phyloP scores from a whole-genome alignment of 169 alveolate species.

The Cryptosporidium baileyi region DNA sequence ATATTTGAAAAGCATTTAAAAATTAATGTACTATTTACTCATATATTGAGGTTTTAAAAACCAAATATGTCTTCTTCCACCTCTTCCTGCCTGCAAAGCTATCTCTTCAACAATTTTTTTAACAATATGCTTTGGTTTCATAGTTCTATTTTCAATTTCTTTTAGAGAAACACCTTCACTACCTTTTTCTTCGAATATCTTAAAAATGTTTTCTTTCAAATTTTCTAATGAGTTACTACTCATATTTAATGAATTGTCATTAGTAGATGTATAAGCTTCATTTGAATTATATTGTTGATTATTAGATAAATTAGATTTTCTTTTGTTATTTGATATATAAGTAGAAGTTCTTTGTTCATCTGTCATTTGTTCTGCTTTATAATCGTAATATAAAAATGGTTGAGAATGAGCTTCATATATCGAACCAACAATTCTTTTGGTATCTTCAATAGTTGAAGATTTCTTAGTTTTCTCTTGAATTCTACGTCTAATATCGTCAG shows the following conservation, averaged over 20 bases:
- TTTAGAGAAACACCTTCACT: slow-evolving; percentile 53
- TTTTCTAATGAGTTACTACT: slow-evolving; percentile 11
- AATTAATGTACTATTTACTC: neutral
- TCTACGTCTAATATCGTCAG: slow-evolving; percentile 34
- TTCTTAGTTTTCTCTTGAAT: slow-evolving; percentile 34
- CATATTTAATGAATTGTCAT: neutral
- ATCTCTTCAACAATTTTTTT: slow-evolving; percentile 61
- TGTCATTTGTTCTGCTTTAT: neutral
- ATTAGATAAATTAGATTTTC: neutral
- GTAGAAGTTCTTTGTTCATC: slow-evolving; percentile 20
- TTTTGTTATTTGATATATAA: neutral
- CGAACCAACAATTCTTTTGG: slow-evolving; percentile 58
- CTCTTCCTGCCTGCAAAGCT: slow-evolving; percentile 63
- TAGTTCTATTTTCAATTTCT: slow-evolving; percentile 58
- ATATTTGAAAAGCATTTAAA: neutral
- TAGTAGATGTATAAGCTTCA: neutral
- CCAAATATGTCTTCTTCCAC: slow-evolving; percentile 68
- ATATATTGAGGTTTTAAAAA: slow-evolving; percentile 27
- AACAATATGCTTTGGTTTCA: slow-evolving; percentile 47
- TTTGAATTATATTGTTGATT: neutral
- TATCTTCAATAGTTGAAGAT: slow-evolving; percentile 49
- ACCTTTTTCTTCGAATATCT: slow-evolving; percentile 64
- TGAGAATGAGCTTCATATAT: slow-evolving; percentile 49
- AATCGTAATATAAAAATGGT: slow-evolving; percentile 48
- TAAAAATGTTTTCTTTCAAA: slow-evolving; percentile 47